These are phyloP conservation scores for Pulveroboletus sp. DNA, from an alignment of 768 basidiomycete species.

Conservation along the genomic window DNA sequence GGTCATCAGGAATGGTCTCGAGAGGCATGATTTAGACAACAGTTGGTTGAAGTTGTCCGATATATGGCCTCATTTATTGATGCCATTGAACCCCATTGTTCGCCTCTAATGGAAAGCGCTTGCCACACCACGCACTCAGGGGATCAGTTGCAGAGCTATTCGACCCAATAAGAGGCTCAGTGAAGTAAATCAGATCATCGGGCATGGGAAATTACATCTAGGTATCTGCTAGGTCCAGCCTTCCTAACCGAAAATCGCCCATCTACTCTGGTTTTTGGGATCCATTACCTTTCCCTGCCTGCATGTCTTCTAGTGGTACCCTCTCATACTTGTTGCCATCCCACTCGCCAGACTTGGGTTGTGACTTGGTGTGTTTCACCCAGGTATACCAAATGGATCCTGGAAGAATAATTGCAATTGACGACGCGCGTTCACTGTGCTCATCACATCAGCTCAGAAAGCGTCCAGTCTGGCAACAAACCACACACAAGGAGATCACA, in stretches of 20 bases:
- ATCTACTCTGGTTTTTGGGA: constrained; percentile 31
- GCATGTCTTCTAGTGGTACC: constrained; percentile 62
- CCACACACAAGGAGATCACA: constrained; percentile 68
- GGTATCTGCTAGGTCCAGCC: constrained; percentile 17
- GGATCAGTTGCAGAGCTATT: too few relatives aligned
- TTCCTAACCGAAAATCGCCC: neutral
- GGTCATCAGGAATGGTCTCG: neutral
- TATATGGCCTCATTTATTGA: too few relatives aligned
- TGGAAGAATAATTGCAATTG: constrained; percentile 75
- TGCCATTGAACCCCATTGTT: too few relatives aligned
- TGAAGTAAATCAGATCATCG: too few relatives aligned
- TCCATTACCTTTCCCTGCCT: constrained; percentile 39
- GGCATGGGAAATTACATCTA: too few relatives aligned
- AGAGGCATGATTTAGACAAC: neutral
- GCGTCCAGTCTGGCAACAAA: neutral
- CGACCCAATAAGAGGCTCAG: too few relatives aligned
- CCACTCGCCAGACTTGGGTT: constrained; percentile 32
- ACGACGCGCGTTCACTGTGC: constrained; percentile 72
- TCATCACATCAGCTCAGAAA: constrained; percentile 2
- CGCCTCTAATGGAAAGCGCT: too few relatives aligned
- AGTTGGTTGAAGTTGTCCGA: too few relatives aligned
- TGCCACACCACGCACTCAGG: too few relatives aligned
- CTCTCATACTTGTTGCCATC: constrained; percentile 49
- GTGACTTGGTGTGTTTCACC: constrained; percentile 76
- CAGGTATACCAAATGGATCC: constrained; percentile 91